Evolutionary conservation across 495 filamentous ascomycete genomes (phyloP).

Genomic region (Lineolata rhizophorae): DNA sequence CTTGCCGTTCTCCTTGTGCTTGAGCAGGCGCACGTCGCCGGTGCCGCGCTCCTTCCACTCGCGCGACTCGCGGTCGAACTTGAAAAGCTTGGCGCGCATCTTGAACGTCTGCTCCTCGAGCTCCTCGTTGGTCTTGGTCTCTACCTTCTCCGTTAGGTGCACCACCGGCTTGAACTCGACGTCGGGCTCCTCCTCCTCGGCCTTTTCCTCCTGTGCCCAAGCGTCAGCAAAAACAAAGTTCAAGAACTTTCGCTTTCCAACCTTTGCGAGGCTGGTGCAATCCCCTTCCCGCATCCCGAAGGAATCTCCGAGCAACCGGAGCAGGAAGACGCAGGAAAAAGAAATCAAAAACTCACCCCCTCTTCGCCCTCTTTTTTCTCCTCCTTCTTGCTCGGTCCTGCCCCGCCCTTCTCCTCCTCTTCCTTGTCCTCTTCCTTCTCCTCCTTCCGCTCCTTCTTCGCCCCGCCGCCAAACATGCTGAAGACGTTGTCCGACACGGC

Average conservation of each 20-base stretch:
- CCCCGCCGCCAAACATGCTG: slow-evolving; percentile 91
- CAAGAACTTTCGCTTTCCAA: too few species aligned
- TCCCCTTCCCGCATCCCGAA: too few species aligned
- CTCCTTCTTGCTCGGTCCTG: slow-evolving; percentile 12
- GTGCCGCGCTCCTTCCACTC: slow-evolving; percentile 99
- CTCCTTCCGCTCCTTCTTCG: slow-evolving; percentile 66
- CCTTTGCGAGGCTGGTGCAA: too few species aligned
- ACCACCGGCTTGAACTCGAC: slow-evolving; percentile 95
- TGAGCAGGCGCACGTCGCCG: slow-evolving; percentile 84
- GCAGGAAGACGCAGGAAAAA: too few species aligned
- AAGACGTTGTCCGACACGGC: slow-evolving; percentile 59
- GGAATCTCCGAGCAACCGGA: too few species aligned
- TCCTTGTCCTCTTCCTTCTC: slow-evolving; percentile 53
- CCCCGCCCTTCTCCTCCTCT: slow-evolving; percentile 51
- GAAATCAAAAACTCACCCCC: too few species aligned
- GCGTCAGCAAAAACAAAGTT: too few species aligned
- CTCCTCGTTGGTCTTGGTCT: slow-evolving; percentile 96
- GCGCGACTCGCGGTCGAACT: slow-evolving; percentile 69
- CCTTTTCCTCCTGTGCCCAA: slow-evolving; percentile 13
- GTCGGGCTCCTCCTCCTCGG: slow-evolving; percentile 49
- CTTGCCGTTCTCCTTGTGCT: slow-evolving; percentile 97
- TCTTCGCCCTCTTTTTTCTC: too few species aligned
- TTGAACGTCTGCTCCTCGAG: slow-evolving; percentile 93
- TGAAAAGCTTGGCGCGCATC: slow-evolving; percentile 99
- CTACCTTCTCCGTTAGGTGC: slow-evolving; percentile 83